These are phyloP conservation scores for Triticum dicoccoides DNA, from an alignment of 176 grass and related monocot species.

Conservation along the genomic window DNA sequence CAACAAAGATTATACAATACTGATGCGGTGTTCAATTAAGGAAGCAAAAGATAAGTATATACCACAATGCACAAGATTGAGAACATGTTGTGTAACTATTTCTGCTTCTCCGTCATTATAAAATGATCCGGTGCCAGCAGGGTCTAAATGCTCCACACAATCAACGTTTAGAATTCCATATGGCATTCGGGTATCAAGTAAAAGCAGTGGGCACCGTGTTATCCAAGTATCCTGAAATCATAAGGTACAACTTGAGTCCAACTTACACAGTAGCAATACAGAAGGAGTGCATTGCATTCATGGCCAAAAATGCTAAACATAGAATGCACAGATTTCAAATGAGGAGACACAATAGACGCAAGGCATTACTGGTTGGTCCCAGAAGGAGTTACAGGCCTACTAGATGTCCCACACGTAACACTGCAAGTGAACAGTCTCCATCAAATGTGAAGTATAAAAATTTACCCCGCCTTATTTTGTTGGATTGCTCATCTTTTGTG, in stretches of 20 bases:
- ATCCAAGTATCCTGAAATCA: conserved; percentile 71
- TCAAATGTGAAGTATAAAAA: neutral
- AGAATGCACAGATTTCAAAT: neutral
- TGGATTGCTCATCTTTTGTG: neutral
- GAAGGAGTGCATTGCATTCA: conserved; percentile 7
- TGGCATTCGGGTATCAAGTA: conserved; percentile 91
- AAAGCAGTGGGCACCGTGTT: conserved; percentile 76
- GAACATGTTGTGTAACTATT: conserved; percentile 84
- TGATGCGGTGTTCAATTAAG: neutral
- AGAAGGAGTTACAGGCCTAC: neutral
- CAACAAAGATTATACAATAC: neutral
- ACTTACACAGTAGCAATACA: conserved; percentile 9
- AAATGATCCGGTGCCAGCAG: conserved; percentile 86
- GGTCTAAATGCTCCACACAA: conserved; percentile 85
- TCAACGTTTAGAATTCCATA: conserved; percentile 62
- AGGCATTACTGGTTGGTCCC: neutral
- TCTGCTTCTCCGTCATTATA: conserved; percentile 97
- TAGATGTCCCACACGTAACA: neutral
- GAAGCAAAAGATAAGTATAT: conserved; percentile 30
- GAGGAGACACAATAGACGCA: neutral
- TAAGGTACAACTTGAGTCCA: conserved; percentile 30
- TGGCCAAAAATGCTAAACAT: neutral
- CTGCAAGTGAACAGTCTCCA: neutral
- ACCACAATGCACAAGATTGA: conserved; percentile 90
- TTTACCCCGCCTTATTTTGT: neutral